phyloP scores from a whole-genome alignment of 345 rosid species.

The Limnanthes douglasii region DNA sequence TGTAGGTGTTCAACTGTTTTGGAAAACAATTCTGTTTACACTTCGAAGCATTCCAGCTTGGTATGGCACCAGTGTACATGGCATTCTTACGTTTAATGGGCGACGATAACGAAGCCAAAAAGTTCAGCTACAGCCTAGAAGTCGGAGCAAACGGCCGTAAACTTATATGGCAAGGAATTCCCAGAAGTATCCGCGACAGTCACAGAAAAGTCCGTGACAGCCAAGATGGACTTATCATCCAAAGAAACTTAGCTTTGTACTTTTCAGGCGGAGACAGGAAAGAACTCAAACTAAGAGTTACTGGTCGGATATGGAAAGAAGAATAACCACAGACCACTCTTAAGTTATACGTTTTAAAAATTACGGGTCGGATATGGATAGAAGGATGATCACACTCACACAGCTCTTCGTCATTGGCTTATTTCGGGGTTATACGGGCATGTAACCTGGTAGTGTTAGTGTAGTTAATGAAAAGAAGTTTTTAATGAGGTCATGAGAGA shows the following conservation, averaged over 20 bases:
- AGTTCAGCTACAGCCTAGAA: constrained; percentile 71
- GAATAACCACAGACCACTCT: constrained; percentile 25
- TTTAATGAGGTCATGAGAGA: too few relatives aligned
- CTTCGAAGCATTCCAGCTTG: constrained; percentile 88
- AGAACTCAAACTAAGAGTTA: constrained; percentile 70
- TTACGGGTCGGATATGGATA: too few relatives aligned
- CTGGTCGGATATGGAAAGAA: constrained; percentile 87
- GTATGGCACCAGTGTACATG: constrained; percentile 76
- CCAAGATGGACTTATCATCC: constrained; percentile 71
- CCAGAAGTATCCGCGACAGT: constrained; percentile 78
- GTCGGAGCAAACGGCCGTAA: constrained; percentile 70
- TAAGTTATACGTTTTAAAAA: too few relatives aligned
- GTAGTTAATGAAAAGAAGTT: too few relatives aligned
- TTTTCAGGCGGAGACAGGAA: constrained; percentile 72
- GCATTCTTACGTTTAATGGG: constrained; percentile 92
- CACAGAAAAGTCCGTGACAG: constrained; percentile 84
- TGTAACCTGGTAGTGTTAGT: too few relatives aligned
- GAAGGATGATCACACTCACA: too few relatives aligned
- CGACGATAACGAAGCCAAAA: constrained; percentile 73
- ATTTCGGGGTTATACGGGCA: too few relatives aligned
- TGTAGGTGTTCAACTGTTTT: constrained; percentile 93
- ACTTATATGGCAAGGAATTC: constrained; percentile 76
- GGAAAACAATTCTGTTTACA: constrained; percentile 88
- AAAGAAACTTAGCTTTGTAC: constrained; percentile 68
- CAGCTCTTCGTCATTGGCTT: too few relatives aligned